Evolutionary conservation across 208 protist species (phyloP).

Genomic region (Leishmania major): DNA sequence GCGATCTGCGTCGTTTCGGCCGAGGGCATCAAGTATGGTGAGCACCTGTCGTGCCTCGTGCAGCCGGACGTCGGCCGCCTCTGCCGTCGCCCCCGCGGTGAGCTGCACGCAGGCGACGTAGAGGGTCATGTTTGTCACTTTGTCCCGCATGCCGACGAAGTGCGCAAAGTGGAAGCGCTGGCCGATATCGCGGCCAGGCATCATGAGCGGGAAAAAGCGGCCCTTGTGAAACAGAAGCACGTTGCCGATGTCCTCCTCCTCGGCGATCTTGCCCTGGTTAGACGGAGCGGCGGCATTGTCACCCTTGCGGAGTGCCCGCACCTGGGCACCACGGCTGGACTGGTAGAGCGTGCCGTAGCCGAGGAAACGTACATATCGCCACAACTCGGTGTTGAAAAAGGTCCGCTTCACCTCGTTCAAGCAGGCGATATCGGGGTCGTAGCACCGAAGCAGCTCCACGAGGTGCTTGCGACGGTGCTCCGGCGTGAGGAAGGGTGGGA

Average conservation of each 20-base stretch:
- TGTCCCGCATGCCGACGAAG: slow-evolving; percentile 74
- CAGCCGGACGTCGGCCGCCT: slow-evolving; percentile 50
- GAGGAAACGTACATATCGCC: slow-evolving; percentile 68
- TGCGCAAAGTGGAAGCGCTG: slow-evolving; percentile 75
- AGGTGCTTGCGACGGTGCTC: slow-evolving; percentile 66
- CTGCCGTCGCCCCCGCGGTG: slow-evolving; percentile 60
- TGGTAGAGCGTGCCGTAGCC: slow-evolving; percentile 85
- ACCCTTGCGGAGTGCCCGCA: slow-evolving; percentile 56
- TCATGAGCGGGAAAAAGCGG: slow-evolving; percentile 80
- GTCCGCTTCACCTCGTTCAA: slow-evolving; percentile 82
- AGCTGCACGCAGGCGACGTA: slow-evolving; percentile 75
- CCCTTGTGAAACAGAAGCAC: slow-evolving; percentile 88
- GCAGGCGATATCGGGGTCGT: slow-evolving; percentile 82
- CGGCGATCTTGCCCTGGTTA: slow-evolving; percentile 52
- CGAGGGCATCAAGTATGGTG: slow-evolving; percentile 64
- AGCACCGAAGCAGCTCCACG: slow-evolving; percentile 56
- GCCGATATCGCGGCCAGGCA: slow-evolving; percentile 70
- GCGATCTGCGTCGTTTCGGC: slow-evolving; percentile 66
- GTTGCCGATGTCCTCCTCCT: slow-evolving; percentile 85
- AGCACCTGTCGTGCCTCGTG: slow-evolving; percentile 70
- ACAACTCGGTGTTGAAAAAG: slow-evolving; percentile 74
- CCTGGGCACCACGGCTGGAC: slow-evolving; percentile 70
- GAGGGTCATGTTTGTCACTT: slow-evolving; percentile 83
- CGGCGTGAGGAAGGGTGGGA: slow-evolving; percentile 68
- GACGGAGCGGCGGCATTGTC: slow-evolving; percentile 40